Evolutionary conservation across 257 asterid genomes (phyloP), one percentile per base, ranked within the genome.

Genomic region (Nicotiana paniculata): DNA sequence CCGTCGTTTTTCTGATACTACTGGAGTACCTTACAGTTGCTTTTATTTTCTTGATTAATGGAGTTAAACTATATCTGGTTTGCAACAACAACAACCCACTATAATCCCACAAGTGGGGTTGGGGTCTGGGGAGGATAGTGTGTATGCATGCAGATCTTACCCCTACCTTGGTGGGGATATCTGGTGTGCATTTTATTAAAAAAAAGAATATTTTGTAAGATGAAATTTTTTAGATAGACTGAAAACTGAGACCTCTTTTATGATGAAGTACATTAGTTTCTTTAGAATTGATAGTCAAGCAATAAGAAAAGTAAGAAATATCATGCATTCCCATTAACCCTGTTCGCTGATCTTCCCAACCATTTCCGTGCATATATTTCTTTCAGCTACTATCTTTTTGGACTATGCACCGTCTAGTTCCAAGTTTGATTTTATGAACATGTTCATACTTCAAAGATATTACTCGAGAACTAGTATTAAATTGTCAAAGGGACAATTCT

Each of bases 331-430:
- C 17, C 17, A 70, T 43, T 70, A 39, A 70, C 35, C n/a, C 28
- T 6, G 39, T 48, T 43, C 61, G 6, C 51, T 46, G 24, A 72
- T 72, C 61, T 48, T 72, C 21, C 79, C 39, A 46, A 24, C 15
- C 79, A 43, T 72, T 72, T 46, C 10, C 24, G 39, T 72, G 61
- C 13, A 13, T 24, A 72, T 46, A 48, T 72, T 53, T 46, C 24
- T 13, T 46, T 26, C 26, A 46, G 48, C 77, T 21, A 48, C 61
- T 12, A 72, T 72, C 61, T 46, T 46, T 72, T 18, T 72, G 37
- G 21, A 24, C 59, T 46, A 72, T 72, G 58, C 79, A 46, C 79
- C 39, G 39, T 70, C 58, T 72, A 72, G 79, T 72, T 72, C 61
- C 79, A 72, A 72, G 79, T 21, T 46, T 48, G 13, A 72, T 32